phyloP scores from a whole-genome alignment of 495 filamentous ascomycete species.

The Penicillium malachiteum region DNA sequence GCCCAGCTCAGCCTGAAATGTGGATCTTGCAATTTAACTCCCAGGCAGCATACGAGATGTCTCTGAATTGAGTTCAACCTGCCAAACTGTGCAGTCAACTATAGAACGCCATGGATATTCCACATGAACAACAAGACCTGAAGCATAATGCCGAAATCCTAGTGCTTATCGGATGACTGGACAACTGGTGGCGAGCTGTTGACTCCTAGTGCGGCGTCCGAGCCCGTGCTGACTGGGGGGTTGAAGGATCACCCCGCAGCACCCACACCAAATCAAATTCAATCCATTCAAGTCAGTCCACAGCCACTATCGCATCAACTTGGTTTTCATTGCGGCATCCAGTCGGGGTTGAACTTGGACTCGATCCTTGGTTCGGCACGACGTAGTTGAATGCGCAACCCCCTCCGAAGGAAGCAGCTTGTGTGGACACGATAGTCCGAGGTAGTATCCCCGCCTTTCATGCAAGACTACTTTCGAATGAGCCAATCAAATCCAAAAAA shows the following conservation, averaged over 20 bases:
- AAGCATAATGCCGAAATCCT: not conserved
- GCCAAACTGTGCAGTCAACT: not conserved
- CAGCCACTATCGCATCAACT: slow-evolving; percentile 7
- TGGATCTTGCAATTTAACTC: slow-evolving; percentile 20
- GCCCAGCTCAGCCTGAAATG: slow-evolving; percentile 4
- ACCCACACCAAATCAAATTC: slow-evolving; percentile 1
- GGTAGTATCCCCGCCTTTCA: slow-evolving; percentile 3
- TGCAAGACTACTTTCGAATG: slow-evolving; percentile 9
- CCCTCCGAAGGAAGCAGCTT: not conserved
- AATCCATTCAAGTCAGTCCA: not conserved
- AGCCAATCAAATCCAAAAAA: slow-evolving; percentile 15
- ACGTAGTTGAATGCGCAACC: not conserved
- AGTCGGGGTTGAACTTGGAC: not conserved
- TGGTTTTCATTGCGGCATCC: not conserved
- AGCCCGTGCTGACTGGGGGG: slow-evolving; percentile 8
- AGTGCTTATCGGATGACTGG: slow-evolving; percentile 15
- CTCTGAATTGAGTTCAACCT: slow-evolving; percentile 17
- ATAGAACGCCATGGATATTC: not conserved
- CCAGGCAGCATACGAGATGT: slow-evolving; percentile 11
- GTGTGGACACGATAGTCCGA: slow-evolving; percentile 5
- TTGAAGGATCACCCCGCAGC: slow-evolving; percentile 14
- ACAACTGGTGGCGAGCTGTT: slow-evolving; percentile 5
- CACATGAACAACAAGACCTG: not conserved
- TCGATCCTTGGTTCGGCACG: not conserved
- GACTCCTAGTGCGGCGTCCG: slow-evolving; percentile 9